Evolutionary conservation across 106 monocot species (phyloP).

Genomic region (Triglochin maritima): DNA sequence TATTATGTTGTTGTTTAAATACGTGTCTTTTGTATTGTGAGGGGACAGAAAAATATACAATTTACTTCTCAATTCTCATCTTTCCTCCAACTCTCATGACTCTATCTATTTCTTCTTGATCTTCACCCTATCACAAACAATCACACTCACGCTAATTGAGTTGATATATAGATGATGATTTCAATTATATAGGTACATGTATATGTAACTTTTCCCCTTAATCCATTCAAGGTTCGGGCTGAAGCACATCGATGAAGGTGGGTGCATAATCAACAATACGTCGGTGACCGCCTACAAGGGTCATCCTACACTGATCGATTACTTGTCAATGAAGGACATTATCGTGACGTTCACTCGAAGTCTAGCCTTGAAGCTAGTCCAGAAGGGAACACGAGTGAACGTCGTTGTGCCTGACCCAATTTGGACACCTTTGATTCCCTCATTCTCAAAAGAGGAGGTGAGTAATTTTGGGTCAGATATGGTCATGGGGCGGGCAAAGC

Average conservation of each 20-base stretch:
- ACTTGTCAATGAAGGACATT: constrained; percentile 68
- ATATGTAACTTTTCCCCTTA: too few relatives aligned
- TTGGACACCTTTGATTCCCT: constrained; percentile 66
- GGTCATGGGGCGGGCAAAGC: constrained; percentile 55
- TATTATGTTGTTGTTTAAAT: too few relatives aligned
- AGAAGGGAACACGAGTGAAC: constrained; percentile 62
- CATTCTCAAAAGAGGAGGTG: constrained; percentile 41
- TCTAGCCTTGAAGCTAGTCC: constrained; percentile 42
- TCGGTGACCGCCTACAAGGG: constrained; percentile 71
- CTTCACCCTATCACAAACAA: too few relatives aligned
- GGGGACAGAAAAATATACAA: too few relatives aligned
- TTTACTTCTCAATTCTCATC: too few relatives aligned
- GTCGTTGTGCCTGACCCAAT: constrained; percentile 66
- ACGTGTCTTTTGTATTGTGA: too few relatives aligned
- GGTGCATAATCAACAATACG: constrained; percentile 51
- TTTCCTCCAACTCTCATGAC: too few relatives aligned
- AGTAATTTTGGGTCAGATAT: constrained; percentile 37
- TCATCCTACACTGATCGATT: constrained; percentile 36
- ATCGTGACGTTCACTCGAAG: constrained; percentile 59
- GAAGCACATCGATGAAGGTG: constrained; percentile 44
- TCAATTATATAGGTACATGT: too few relatives aligned
- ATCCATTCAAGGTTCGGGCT: constrained; percentile 38
- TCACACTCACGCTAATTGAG: too few relatives aligned
- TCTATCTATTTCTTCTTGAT: too few relatives aligned
- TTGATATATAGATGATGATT: too few relatives aligned